Evolutionary conservation across 2,329 filamentous ascomycete genomes (phyloP).

Genomic region (Alternaria sp.): DNA sequence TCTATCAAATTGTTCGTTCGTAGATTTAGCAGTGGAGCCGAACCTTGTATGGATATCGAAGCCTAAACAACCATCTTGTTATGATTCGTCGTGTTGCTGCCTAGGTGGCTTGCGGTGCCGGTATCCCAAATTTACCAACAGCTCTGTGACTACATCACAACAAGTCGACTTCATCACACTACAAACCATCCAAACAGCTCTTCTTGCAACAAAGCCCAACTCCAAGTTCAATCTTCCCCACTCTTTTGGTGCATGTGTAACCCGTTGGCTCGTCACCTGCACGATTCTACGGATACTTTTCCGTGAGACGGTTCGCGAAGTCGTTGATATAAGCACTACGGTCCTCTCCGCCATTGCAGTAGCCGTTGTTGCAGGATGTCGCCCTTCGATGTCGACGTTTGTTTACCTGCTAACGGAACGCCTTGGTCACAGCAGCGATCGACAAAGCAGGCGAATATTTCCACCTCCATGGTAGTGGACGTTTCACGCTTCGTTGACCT

Average conservation of each 20-base stretch:
- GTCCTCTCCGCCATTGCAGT: background rate
- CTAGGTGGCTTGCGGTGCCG: background rate
- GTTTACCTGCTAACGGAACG: background rate
- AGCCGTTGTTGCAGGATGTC: background rate
- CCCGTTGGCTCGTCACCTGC: background rate
- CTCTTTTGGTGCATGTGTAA: background rate
- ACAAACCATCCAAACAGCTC: background rate
- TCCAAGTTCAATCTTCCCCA: conserved; percentile 13
- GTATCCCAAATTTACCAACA: background rate
- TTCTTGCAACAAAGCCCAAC: conserved; percentile 2
- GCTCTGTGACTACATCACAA: background rate
- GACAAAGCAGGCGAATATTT: conserved; percentile 16
- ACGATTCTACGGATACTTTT: conserved; percentile 10
- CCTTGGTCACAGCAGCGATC: background rate
- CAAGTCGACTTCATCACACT: background rate
- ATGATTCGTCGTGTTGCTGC: background rate
- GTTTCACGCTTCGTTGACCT: background rate
- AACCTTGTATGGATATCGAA: background rate
- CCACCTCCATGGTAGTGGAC: conserved; percentile 27
- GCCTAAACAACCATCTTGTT: background rate
- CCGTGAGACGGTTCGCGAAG: background rate
- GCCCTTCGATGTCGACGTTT: background rate
- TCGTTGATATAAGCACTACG: conserved; percentile 1
- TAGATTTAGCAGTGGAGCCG: no score
- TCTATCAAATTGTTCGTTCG: no score